Base-by-base conservation (phyloP, 129 eudicot species). In the Ambrosia artemisiifolia region DNA sequence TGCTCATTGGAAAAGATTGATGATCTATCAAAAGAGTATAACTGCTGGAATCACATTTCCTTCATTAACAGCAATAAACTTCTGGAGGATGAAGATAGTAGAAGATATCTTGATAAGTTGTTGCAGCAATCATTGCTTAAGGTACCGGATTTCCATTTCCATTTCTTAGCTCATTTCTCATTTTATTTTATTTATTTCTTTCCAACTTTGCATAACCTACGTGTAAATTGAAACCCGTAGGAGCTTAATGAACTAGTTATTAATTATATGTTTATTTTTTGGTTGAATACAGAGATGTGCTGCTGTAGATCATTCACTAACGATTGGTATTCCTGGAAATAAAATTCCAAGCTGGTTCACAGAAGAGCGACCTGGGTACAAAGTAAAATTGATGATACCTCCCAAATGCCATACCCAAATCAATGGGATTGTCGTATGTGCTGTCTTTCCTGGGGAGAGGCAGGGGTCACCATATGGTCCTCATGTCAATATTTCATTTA, bases 261-360 rank as follows among this genome's bases (percentile, higher is more conserved):
- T 18, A 11, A 3, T 5, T 14, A 5, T 44, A 20, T 42, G n/a
- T 38, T 9, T 9, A 4, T 9, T 18, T 6, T 47, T 48, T 47
- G 32, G 51, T 32, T 48, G 44, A 7, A 11, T 32, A 49, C 60
- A 68, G 73, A 68, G 11, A 47, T 68, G 73, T 30, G 73, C 46
- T 47, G 44, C 14, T 12, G 28, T 28, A 30, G 46, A 49, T 49
- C 14, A 8, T 48, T 1, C 8, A 1, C 35, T 68, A 49, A 14
- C 44, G 8, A 67, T 67, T 1, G 40, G 12, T 24, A 67, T 28
- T 24, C 59, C 72, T 67, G 59, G 72, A 12, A 28, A 12, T 13
- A 65, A 18, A 7, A 48, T 49, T 14, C 73, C 73, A 48, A 68
- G 30, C n/a, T 68, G 73, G 61, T 68, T 68, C 30, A 32, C 28